Percentiles rank a stretch among this genome's conserved stretches.
phyloP scores from a whole-genome alignment of 2,329 filamentous ascomycete genomes.

The Hypoxylon rubiginosum region DNA sequence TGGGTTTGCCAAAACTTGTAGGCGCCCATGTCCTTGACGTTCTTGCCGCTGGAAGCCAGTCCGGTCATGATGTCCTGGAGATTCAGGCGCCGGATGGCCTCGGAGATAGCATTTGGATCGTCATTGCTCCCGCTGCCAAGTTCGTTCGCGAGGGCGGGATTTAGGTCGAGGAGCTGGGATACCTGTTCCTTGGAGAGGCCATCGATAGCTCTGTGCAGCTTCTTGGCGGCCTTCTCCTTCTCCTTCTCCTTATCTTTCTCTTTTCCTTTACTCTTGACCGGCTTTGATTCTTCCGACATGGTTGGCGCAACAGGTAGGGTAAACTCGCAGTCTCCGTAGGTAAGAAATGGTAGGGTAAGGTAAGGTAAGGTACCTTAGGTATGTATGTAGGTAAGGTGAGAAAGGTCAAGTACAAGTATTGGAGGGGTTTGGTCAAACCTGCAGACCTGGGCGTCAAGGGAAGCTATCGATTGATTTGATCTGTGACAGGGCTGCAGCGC shows the following conservation, averaged over 20 bases:
- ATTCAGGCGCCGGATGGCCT: conserved; percentile 72
- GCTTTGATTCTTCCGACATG: conserved; percentile 71
- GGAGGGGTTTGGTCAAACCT: background rate
- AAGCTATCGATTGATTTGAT: background rate
- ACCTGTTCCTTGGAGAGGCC: conserved; percentile 69
- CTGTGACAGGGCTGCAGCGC: conserved; percentile 23
- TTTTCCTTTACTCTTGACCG: conserved; percentile 63
- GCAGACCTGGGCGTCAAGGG: too few species aligned
- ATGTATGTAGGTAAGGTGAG: too few species aligned
- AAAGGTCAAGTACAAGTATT: background rate
- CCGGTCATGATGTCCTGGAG: conserved; percentile 81
- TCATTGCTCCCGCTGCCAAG: conserved; percentile 56
- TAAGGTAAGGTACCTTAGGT: too few species aligned
- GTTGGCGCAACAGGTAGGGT: background rate
- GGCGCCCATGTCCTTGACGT: conserved; percentile 93
- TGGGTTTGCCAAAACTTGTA: conserved; percentile 99
- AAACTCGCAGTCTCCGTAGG: conserved; percentile 1
- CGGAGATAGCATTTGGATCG: conserved; percentile 56
- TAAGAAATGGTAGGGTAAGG: too few species aligned
- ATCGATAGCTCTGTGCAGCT: conserved; percentile 64
- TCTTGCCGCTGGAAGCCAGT: conserved; percentile 83
- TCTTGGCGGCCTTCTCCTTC: conserved; percentile 66
- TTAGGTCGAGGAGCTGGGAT: conserved; percentile 76
- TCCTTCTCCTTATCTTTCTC: conserved; percentile 60
- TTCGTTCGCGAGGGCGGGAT: conserved; percentile 79